Conservation (phyloP, 75 land plant genomes). For the Picea glauca region DNA sequence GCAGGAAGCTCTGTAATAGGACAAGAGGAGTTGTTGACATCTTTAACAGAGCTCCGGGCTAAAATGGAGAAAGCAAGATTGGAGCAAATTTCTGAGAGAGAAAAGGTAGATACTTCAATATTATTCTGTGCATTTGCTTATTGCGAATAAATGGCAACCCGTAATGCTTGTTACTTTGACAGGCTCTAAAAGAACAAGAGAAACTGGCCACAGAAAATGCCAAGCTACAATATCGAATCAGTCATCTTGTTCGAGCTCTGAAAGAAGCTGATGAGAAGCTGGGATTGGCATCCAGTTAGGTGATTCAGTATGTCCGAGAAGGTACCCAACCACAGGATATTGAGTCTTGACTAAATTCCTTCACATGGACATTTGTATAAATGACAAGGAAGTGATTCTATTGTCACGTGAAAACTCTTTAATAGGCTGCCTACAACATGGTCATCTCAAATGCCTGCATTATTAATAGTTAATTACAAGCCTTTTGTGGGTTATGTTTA, state of each 20-base stretch:
- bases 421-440: neutral
- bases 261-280: constrained; percentile 29
- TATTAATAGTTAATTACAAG: neutral
- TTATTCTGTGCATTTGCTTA: neutral
- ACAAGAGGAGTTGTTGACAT: constrained; percentile 15
- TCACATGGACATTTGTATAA: neutral
- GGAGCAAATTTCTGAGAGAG: constrained; percentile 25
- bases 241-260: constrained; percentile 41
- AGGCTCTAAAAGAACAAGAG: constrained; percentile 34
- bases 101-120: constrained; percentile 13
- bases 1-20: constrained; percentile 7
- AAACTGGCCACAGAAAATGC: constrained; percentile 31
- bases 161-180: neutral
- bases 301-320: neutral
- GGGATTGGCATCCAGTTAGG: constrained; percentile 3
- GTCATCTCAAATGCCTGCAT: neutral
- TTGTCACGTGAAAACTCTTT: neutral
- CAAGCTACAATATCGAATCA: constrained; percentile 46
- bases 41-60: constrained; percentile 19
- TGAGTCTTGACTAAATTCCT: neutral
- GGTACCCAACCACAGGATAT: neutral
- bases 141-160: neutral
- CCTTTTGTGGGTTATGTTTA: neutral
- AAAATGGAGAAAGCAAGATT: constrained; percentile 23
- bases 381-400: neutral